Evolutionary conservation across 169 alveolate genomes (phyloP), one percentile per base, ranked within the genome.

Genomic region (Eimeria tenella): DNA sequence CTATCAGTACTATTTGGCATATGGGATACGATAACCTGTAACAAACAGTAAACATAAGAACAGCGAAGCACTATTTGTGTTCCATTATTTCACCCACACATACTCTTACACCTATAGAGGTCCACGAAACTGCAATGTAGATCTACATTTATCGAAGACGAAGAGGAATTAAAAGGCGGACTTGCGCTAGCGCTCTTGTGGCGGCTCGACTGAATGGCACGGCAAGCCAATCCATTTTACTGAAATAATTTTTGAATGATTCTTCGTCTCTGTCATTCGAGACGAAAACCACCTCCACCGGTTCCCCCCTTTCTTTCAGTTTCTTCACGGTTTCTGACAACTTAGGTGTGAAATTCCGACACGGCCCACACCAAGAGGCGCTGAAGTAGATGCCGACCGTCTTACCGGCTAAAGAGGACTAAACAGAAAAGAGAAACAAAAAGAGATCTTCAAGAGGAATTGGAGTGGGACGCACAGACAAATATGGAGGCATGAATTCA

Each of bases 291-390:
- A 97, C 86, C 81, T 97, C 98, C 25, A 97, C 74, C 63, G 93
- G 25, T 70, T 90, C 58, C 4, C 71, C 87, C 17, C 49, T 21
- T 63, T 90, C 93, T 74, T 90, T 96, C 5, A 95, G 93, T 10
- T 81, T 90, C 71, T 96, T 90, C 94, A 97, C 96, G 84, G 96
- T 87, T 84, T 96, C 95, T 15, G 91, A 95, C 25, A 98, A 95
- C 56, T 94, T 94, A 52, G 98, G 98, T 49, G 98, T 97, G 95
- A 97, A 98, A 52, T 65, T 94, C 86, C 97, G 91, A 94, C 98
- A 97, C 4, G 99, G 99, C 21, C 98, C 97, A 71, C 98, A 97
- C 97, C 97, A 96, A 86, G 96, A 96, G 84, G 98, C 98, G 49
- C 97, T 81, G 94, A 97, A 97, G 94, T 97, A 97, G 53, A 97